Conservation (phyloP, 2,329 filamentous ascomycete species). For the Neonectria faginata region DNA sequence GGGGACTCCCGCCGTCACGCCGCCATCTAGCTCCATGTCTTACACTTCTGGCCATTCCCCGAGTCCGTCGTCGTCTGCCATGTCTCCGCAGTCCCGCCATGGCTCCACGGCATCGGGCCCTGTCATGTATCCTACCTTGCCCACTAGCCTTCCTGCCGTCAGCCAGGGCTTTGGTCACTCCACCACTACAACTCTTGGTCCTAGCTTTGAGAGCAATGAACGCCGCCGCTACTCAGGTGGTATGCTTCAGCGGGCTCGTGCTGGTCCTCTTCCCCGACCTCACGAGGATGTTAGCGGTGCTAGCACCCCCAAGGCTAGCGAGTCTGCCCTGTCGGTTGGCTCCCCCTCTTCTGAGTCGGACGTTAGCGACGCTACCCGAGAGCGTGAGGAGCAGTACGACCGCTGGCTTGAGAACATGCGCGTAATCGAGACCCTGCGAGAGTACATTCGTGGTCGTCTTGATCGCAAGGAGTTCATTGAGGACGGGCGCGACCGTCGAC, state of each 20-base stretch:
- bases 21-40: constrained; percentile 79
- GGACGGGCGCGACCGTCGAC: constrained; percentile 39
- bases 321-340: constrained; percentile 59
- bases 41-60: constrained; percentile 84
- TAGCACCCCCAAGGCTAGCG: constrained; percentile 58
- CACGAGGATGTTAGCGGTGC: constrained; percentile 54
- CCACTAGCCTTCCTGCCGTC: constrained; percentile 67
- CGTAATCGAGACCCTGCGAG: constrained; percentile 70
- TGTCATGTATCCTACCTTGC: constrained; percentile 79
- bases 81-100: constrained; percentile 75
- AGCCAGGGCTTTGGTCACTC: constrained; percentile 77
- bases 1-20: constrained; percentile 81
- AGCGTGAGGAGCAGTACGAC: constrained; percentile 73
- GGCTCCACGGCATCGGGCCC: constrained; percentile 66
- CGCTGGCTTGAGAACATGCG: constrained; percentile 75
- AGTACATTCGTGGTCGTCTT: constrained; percentile 69
- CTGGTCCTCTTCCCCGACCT: constrained; percentile 55
- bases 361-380: constrained; percentile 61
- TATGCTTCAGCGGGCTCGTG: constrained; percentile 71
- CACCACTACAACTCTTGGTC: constrained; percentile 77
- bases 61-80: constrained; percentile 74
- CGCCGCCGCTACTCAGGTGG: constrained; percentile 75
- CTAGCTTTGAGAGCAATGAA: constrained; percentile 72
- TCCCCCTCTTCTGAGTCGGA: constrained; percentile 70
- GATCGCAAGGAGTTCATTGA: constrained; percentile 65